phyloP scores from a whole-genome alignment of 805 yeast species.

The Candida takata region DNA sequence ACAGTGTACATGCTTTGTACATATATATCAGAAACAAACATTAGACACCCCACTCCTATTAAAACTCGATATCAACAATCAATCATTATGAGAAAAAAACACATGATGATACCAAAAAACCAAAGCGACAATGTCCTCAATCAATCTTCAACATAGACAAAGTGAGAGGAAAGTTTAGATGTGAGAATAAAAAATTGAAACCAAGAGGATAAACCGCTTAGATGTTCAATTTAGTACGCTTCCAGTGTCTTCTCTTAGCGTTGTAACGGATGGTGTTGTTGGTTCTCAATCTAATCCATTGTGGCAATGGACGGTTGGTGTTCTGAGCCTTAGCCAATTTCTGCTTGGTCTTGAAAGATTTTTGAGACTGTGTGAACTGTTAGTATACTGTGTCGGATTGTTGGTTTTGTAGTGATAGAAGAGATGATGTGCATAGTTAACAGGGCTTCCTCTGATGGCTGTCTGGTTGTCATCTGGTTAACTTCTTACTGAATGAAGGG shows the following conservation, averaged over 20 bases:
- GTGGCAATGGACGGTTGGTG: conserved; percentile 99
- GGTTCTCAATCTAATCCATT: conserved; percentile 98
- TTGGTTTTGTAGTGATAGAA: not conserved
- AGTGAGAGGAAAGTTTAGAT: conserved; percentile 4
- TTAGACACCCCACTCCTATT: conserved; percentile 3
- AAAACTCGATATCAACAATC: conserved; percentile 2
- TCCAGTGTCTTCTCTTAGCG: conserved; percentile 99
- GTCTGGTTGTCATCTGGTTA: too few relatives aligned
- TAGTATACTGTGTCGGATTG: conserved; percentile 10
- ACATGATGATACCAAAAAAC: not conserved
- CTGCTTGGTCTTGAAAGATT: conserved; percentile 95
- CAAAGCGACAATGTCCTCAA: not conserved
- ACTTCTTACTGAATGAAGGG: too few relatives aligned
- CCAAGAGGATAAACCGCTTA: conserved; percentile 37
- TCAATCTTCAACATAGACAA: not conserved
- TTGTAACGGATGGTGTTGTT: conserved; percentile 96
- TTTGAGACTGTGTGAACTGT: conserved; percentile 60
- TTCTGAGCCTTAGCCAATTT: conserved; percentile 98
- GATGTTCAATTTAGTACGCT: conserved; percentile 98
- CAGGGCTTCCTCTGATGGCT: too few relatives aligned
- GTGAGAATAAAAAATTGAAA: conserved; percentile 6
- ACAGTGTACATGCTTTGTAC: conserved; percentile 23
- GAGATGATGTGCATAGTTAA: too few relatives aligned
- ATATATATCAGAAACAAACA: conserved; percentile 8
- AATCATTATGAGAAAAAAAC: conserved; percentile 3